Percentiles rank a stretch among this genome's conserved stretches.
phyloP scores from a whole-genome alignment of 805 yeast genomes.

The Spathaspora arborariae region DNA sequence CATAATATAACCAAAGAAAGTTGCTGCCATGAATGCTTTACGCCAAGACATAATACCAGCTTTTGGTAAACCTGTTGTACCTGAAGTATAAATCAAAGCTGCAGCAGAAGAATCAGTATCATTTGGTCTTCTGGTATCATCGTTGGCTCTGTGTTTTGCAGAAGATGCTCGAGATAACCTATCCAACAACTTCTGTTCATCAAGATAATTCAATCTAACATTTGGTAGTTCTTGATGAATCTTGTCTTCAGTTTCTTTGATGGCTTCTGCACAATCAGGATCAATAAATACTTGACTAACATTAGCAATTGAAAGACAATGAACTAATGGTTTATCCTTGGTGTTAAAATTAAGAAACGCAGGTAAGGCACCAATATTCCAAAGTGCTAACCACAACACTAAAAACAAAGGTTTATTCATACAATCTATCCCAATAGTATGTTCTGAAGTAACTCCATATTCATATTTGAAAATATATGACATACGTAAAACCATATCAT shows the following conservation, averaged over 20 bases:
- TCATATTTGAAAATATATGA: constrained; percentile 61
- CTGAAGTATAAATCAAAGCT: constrained; percentile 81
- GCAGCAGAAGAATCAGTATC: constrained; percentile 61
- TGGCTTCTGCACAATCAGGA: constrained; percentile 56
- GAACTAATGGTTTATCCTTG: constrained; percentile 68
- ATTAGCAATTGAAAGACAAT: constrained; percentile 70
- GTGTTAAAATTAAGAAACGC: constrained; percentile 83
- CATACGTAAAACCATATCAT: constrained; percentile 60
- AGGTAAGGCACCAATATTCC: constrained; percentile 90
- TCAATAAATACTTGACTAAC: constrained; percentile 69
- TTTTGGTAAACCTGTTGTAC: constrained; percentile 93
- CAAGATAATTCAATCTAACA: constrained; percentile 43
- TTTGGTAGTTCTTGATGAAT: constrained; percentile 35
- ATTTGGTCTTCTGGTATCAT: constrained; percentile 53
- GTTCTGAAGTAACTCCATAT: constrained; percentile 61
- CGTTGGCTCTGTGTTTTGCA: constrained; percentile 52
- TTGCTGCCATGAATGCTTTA: constrained; percentile 69
- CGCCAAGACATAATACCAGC: constrained; percentile 93
- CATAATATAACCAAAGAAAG: constrained; percentile 66
- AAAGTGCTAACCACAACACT: constrained; percentile 76
- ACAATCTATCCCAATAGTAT: constrained; percentile 69
- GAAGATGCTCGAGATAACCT: constrained; percentile 37
- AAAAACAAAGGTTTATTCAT: constrained; percentile 82
- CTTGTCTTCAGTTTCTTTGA: constrained; percentile 44
- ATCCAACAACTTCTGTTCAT: constrained; percentile 47